Conservation (phyloP, 2,329 filamentous ascomycete species). For the Zymoseptoria brevis region DNA sequence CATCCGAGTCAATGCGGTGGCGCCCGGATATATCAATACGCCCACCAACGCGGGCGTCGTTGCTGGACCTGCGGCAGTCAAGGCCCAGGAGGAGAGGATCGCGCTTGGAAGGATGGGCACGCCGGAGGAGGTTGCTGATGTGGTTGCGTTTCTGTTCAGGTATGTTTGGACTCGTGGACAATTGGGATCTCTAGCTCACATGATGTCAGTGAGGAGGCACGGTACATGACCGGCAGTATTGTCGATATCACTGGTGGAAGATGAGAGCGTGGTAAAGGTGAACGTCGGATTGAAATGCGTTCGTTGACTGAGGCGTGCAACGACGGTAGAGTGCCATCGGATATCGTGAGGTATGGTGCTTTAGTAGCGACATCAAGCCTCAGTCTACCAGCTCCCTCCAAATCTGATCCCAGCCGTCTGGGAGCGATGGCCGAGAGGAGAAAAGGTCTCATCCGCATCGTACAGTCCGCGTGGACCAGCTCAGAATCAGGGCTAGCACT, state of each 20-base stretch:
- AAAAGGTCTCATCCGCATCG: too few relatives aligned
- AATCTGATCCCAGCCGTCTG: too few relatives aligned
- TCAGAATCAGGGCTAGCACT: too few relatives aligned
- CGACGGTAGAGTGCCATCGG: not conserved
- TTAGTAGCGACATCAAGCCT: too few relatives aligned
- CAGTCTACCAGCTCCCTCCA: too few relatives aligned
- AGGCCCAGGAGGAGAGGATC: conserved; percentile 33
- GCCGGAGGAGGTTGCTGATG: conserved; percentile 43
- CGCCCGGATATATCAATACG: conserved; percentile 40
- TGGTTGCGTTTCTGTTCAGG: conserved; percentile 43
- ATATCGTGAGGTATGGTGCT: too few relatives aligned
- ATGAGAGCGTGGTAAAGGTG: not conserved
- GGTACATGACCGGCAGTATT: conserved; percentile 43
- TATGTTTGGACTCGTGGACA: conserved; percentile 22
- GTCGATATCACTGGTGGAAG: conserved; percentile 42
- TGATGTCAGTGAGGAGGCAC: conserved; percentile 30
- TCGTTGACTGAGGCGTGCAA: not conserved
- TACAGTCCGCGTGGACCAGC: too few relatives aligned
- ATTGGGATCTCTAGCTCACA: conserved; percentile 1
- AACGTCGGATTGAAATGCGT: not conserved
- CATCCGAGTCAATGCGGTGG: conserved; percentile 34
- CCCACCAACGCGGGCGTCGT: conserved; percentile 44
- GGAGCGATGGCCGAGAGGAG: too few relatives aligned
- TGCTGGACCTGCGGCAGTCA: conserved; percentile 39
- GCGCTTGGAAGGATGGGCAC: conserved; percentile 38